Conservation (phyloP, 257 asterid species). For the Echium plantagineum region DNA sequence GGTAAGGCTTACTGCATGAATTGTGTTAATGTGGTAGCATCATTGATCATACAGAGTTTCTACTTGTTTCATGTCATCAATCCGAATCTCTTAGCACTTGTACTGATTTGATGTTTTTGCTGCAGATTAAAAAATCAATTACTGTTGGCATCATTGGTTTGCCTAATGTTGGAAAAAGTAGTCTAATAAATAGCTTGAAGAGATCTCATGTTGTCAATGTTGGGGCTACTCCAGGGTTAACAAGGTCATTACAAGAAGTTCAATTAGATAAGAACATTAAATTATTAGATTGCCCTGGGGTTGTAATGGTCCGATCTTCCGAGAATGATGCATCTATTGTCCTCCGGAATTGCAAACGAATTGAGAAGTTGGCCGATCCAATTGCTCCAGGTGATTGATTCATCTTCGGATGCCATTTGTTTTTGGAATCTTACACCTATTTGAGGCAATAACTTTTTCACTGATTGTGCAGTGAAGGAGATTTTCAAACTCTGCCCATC, state of each 20-base stretch:
- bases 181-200: constrained; percentile 82
- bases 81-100: background rate
- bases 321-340: no score
- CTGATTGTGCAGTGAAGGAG: constrained; percentile 54
- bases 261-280: no score
- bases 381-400: constrained; percentile 59
- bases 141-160: constrained; percentile 89
- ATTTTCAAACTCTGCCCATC: no score
- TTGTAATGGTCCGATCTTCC: no score
- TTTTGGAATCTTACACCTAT: no score
- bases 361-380: constrained; percentile 76
- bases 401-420: background rate
- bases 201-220: constrained; percentile 78
- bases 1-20: no score
- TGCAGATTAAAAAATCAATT: constrained; percentile 81
- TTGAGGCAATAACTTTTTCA: no score
- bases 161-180: no score
- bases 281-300: constrained; percentile 78
- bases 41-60: no score
- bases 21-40: no score
- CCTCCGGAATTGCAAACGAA: no score
- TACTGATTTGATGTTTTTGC: constrained; percentile 3
- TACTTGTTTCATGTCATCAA: no score
- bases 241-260: constrained; percentile 76
- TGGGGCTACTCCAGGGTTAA: constrained; percentile 92